These are phyloP conservation scores for Phytophthora nicotianae DNA, from an alignment of 352 stramenopile genomes.

Conservation along the genomic window DNA sequence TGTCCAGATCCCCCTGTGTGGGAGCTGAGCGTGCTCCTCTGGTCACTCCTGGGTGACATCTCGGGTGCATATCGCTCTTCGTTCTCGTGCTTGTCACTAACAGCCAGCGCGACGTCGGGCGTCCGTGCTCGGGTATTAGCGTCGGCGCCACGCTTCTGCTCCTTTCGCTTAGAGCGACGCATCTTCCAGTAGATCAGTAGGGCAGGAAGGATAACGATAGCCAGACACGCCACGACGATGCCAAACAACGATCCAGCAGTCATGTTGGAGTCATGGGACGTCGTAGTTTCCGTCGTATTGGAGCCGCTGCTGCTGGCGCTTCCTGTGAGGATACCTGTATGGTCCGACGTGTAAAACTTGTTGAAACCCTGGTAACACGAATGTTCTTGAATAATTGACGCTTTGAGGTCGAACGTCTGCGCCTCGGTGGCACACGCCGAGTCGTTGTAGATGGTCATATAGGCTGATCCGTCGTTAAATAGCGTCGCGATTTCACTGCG, in stretches of 20 bases:
- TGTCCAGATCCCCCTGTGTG: slow-evolving; percentile 21
- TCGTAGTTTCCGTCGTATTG: slow-evolving; percentile 4
- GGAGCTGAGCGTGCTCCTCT: slow-evolving; percentile 24
- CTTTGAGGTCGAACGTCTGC: slow-evolving; percentile 36
- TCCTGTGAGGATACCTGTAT: slow-evolving; percentile 16
- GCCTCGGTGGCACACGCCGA: slow-evolving; percentile 35
- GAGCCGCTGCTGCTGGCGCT: slow-evolving; percentile 14
- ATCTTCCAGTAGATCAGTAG: slow-evolving; percentile 35
- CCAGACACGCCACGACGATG: slow-evolving; percentile 35
- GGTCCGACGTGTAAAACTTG: slow-evolving; percentile 43
- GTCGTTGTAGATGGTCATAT: slow-evolving; percentile 51
- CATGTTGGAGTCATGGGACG: slow-evolving; percentile 26
- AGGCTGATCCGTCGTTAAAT: slow-evolving; percentile 41
- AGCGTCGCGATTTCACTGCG: slow-evolving; percentile 42
- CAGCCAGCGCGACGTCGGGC: slow-evolving; percentile 28
- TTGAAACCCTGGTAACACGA: slow-evolving; percentile 37
- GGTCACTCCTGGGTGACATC: slow-evolving; percentile 31
- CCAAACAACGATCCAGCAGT: slow-evolving; percentile 30
- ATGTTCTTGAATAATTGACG: slow-evolving; percentile 28
- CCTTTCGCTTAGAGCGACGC: slow-evolving; percentile 24
- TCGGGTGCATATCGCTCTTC: slow-evolving; percentile 33
- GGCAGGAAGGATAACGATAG: slow-evolving; percentile 33
- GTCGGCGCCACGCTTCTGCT: slow-evolving; percentile 1
- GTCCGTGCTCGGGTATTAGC: slow-evolving; percentile 1
- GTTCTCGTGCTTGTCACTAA: slow-evolving; percentile 37